Evolutionary conservation across 2,329 filamentous ascomycete genomes (phyloP).

Genomic region (Penicillium sclerotigenum): DNA sequence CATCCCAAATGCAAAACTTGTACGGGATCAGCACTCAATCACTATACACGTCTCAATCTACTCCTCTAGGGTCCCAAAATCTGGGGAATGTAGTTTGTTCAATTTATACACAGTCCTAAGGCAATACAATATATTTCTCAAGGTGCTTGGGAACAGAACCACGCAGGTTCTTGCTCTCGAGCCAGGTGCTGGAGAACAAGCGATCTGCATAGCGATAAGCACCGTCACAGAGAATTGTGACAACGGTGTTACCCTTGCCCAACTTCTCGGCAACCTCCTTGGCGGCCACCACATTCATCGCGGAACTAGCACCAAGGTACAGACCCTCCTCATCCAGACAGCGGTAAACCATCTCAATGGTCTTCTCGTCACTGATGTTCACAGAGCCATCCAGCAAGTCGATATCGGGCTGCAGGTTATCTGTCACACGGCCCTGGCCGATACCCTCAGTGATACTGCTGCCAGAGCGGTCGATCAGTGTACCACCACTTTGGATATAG

Average conservation of each 20-base stretch:
- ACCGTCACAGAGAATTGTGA: slow-evolving; percentile 91
- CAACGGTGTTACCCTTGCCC: slow-evolving; percentile 83
- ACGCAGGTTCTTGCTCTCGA: slow-evolving; percentile 79
- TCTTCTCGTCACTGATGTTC: slow-evolving; percentile 86
- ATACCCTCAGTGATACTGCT: slow-evolving; percentile 97
- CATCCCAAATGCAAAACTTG: neutral
- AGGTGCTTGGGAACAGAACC: slow-evolving; percentile 78
- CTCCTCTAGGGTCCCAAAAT: neutral
- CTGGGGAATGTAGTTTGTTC: neutral
- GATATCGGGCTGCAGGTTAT: slow-evolving; percentile 85
- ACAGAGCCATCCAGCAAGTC: slow-evolving; percentile 79
- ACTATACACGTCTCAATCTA: neutral
- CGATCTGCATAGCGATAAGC: slow-evolving; percentile 97
- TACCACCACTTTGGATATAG: slow-evolving; percentile 82
- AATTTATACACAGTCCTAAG: slow-evolving; percentile 45
- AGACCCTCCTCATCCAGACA: slow-evolving; percentile 94
- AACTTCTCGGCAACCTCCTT: slow-evolving; percentile 90
- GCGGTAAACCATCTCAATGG: slow-evolving; percentile 94
- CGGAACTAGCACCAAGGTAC: slow-evolving; percentile 90
- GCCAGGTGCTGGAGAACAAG: slow-evolving; percentile 87
- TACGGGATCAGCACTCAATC: neutral
- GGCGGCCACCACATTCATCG: slow-evolving; percentile 91
- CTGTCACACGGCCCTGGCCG: slow-evolving; percentile 92
- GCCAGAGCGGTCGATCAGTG: slow-evolving; percentile 74
- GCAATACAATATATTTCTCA: slow-evolving; percentile 91